phyloP scores from a whole-genome alignment of 2,329 filamentous ascomycete genomes.

The Blumeria hordei region DNA sequence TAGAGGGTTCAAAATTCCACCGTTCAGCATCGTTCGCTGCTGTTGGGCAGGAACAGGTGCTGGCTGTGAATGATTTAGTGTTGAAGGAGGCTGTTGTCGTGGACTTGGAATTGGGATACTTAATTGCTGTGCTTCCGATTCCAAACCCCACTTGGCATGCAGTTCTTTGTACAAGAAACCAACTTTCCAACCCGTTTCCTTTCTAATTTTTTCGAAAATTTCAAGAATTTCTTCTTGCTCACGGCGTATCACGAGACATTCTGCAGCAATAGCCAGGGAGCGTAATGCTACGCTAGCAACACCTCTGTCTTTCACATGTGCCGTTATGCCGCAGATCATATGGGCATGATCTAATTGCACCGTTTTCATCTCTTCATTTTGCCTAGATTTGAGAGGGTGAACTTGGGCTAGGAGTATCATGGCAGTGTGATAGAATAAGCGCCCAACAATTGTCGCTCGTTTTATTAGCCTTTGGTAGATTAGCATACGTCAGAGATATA shows the following conservation, averaged over 20 bases:
- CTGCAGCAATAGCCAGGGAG: conserved; percentile 53
- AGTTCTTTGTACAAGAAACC: conserved; percentile 48
- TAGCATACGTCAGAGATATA: conserved; percentile 6
- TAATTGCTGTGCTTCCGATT: conserved; percentile 6
- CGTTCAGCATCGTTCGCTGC: conserved; percentile 8
- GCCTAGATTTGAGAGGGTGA: conserved; percentile 40
- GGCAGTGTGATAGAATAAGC: conserved; percentile 73
- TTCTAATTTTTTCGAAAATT: conserved; percentile 52
- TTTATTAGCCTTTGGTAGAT: conserved; percentile 45
- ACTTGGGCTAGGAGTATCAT: conserved; percentile 60
- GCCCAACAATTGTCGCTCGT: conserved; percentile 54
- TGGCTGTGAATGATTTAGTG: no score
- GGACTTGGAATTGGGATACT: background rate
- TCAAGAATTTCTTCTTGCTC: conserved; percentile 63
- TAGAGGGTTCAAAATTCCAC: conserved; percentile 42
- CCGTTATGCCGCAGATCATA: conserved; percentile 72
- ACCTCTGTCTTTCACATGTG: conserved; percentile 59
- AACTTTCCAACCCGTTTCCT: conserved; percentile 58
- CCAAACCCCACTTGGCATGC: conserved; percentile 56
- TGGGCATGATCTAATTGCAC: conserved; percentile 53
- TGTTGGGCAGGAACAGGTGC: conserved; percentile 2
- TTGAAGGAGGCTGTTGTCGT: no score
- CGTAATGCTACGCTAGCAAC: conserved; percentile 59
- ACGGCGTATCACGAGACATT: conserved; percentile 38
- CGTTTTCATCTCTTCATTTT: conserved; percentile 38